These are phyloP conservation scores for Trypanosoma boissoni DNA, from an alignment of 208 protist genomes.

Conservation along the genomic window DNA sequence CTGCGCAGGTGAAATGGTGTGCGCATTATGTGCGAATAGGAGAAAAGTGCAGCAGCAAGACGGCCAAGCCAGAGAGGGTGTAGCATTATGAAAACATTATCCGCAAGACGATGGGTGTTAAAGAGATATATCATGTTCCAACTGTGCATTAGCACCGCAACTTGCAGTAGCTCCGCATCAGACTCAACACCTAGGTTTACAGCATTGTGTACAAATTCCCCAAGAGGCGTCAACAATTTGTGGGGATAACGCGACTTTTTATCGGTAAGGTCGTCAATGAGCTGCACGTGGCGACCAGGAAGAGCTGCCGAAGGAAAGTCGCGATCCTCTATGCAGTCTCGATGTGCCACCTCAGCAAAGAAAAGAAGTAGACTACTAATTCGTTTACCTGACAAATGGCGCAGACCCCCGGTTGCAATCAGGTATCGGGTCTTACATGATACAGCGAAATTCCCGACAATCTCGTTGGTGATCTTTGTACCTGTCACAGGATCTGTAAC, in stretches of 20 bases:
- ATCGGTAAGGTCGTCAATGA: conserved; percentile 57
- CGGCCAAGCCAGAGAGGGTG: conserved; percentile 78
- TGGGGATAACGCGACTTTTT: conserved; percentile 50
- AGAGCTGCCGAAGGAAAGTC: conserved; percentile 69
- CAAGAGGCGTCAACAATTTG: conserved; percentile 78
- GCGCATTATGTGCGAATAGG: conserved; percentile 79
- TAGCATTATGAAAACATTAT: conserved; percentile 71
- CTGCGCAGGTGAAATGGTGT: conserved; percentile 81
- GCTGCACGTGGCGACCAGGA: conserved; percentile 62
- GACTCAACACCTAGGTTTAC: conserved; percentile 66
- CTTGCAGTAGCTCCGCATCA: conserved; percentile 69
- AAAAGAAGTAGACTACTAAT: conserved; percentile 68
- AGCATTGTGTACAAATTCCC: conserved; percentile 69
- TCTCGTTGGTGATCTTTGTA: conserved; percentile 16
- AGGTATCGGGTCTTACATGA: conserved; percentile 81
- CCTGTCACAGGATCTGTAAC: conserved; percentile 15
- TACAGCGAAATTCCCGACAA: conserved; percentile 86
- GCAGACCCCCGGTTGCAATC: conserved; percentile 64
- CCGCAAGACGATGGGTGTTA: conserved; percentile 55
- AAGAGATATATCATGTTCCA: conserved; percentile 88
- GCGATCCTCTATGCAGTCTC: conserved; percentile 66
- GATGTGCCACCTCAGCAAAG: conserved; percentile 53
- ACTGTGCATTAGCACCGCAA: conserved; percentile 76
- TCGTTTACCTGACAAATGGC: conserved; percentile 54
- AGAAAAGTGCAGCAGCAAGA: conserved; percentile 79